Evolutionary conservation across 352 stramenopile genomes (phyloP).

Genomic region (Thraustotheca clavata): DNA sequence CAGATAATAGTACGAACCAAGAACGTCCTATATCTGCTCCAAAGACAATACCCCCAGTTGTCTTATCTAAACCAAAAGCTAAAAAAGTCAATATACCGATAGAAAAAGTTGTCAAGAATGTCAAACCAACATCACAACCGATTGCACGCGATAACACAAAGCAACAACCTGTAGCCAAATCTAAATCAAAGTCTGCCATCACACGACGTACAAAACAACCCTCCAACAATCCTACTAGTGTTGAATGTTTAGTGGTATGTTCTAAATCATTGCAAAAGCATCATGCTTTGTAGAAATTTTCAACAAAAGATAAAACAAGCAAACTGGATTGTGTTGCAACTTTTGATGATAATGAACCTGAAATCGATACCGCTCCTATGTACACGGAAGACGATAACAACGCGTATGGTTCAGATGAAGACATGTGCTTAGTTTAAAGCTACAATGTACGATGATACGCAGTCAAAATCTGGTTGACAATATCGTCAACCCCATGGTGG

Average conservation of each 20-base stretch:
- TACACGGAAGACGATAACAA: background rate
- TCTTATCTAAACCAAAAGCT: too few species aligned
- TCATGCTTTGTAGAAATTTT: too few species aligned
- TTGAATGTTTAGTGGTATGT: too few species aligned
- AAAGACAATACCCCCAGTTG: too few species aligned
- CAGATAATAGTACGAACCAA: too few species aligned
- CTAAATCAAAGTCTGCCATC: too few species aligned
- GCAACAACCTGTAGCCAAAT: too few species aligned
- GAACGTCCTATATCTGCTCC: constrained; percentile 4
- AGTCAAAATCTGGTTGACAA: constrained; percentile 66
- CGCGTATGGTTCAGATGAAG: constrained; percentile 14
- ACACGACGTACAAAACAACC: too few species aligned
- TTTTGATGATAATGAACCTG: constrained; percentile 17
- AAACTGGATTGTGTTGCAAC: constrained; percentile 8
- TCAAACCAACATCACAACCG: background rate
- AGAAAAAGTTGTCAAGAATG: background rate
- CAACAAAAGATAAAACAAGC: too few species aligned
- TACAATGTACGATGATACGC: background rate
- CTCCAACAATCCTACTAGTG: too few species aligned
- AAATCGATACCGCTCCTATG: constrained; percentile 7
- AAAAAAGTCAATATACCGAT: background rate
- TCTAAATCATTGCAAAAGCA: too few species aligned
- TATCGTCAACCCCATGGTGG: constrained; percentile 80
- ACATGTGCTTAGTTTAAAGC: background rate
- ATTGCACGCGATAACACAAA: background rate